Conservation (phyloP, 192 early-diverging fungal genomes). For the Paraglomus brasilianum region DNA sequence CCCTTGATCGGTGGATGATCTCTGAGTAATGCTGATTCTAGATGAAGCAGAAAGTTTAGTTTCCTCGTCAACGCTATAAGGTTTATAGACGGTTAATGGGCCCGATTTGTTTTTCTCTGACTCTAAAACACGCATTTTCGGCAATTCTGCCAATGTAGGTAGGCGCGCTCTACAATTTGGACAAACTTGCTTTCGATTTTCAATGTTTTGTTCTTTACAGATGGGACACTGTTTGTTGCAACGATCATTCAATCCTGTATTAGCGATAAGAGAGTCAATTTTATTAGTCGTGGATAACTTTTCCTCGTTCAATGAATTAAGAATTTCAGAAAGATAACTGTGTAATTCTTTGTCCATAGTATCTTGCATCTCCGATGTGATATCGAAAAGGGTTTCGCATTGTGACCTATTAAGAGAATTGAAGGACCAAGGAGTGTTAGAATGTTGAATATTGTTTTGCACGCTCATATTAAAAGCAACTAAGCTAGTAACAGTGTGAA, state of each 20-base stretch:
- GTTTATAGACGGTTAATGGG: slow-evolving; percentile 13
- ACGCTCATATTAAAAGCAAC: slow-evolving; percentile 3
- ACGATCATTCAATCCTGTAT: background rate
- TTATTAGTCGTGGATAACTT: slow-evolving; percentile 7
- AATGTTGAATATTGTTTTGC: slow-evolving; percentile 24
- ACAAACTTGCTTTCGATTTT: slow-evolving; percentile 16
- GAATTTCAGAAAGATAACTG: slow-evolving; percentile 1
- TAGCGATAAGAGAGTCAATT: background rate
- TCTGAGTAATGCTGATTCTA: background rate
- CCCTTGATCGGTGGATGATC: background rate
- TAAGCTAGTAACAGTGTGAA: background rate
- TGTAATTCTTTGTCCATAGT: background rate
- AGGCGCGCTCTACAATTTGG: background rate
- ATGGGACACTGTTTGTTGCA: background rate
- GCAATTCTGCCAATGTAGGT: background rate
- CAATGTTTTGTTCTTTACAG: slow-evolving; percentile 11
- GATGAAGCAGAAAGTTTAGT: background rate
- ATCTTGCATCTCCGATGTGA: background rate
- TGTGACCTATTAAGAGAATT: slow-evolving; percentile 24
- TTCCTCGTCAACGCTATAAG: slow-evolving; percentile 14
- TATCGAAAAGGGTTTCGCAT: slow-evolving; percentile 5
- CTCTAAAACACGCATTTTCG: background rate
- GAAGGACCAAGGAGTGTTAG: background rate
- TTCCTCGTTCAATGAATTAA: slow-evolving; percentile 3
- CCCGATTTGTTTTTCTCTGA: background rate